phyloP scores from a whole-genome alignment of 352 stramenopile genomes.

The Globisporangium orthogonon region DNA sequence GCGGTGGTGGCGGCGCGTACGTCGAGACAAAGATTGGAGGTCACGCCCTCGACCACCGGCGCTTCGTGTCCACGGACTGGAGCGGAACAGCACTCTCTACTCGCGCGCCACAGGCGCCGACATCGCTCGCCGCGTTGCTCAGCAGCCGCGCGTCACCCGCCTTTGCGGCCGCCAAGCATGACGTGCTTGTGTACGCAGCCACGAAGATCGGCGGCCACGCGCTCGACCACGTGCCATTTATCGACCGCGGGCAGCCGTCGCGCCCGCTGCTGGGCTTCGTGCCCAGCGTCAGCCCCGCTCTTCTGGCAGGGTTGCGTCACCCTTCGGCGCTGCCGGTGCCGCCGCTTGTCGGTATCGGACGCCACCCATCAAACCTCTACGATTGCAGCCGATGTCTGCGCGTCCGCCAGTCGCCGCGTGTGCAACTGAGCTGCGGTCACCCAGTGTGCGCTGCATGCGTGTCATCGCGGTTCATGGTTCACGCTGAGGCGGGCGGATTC shows the following conservation, averaged over 20 bases:
- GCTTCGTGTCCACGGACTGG: constrained; percentile 11
- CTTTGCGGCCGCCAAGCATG: constrained; percentile 24
- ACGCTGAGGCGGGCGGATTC: constrained; percentile 29
- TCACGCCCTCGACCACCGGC: constrained; percentile 65
- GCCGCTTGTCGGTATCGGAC: constrained; percentile 3
- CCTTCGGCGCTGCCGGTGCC: not conserved
- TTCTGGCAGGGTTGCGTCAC: constrained; percentile 1
- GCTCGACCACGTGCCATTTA: constrained; percentile 71
- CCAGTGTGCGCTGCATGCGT: constrained; percentile 52
- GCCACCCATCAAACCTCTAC: constrained; percentile 32
- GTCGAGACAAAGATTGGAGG: constrained; percentile 77
- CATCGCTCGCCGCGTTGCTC: not conserved
- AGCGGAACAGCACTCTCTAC: not conserved
- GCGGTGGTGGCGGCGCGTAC: constrained; percentile 17
- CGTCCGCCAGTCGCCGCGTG: constrained; percentile 42
- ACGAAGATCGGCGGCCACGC: constrained; percentile 71
- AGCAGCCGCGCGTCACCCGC: constrained; percentile 20
- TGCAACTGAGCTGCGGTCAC: constrained; percentile 66
- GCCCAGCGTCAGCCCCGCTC: not conserved
- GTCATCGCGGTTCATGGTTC: constrained; percentile 32
- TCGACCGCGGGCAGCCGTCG: constrained; percentile 50
- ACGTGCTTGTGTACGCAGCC: constrained; percentile 38
- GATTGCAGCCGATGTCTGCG: constrained; percentile 51
- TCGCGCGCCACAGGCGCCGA: constrained; percentile 13
- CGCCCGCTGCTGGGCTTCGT: constrained; percentile 49